Evolutionary conservation across 306 rosid genomes (phyloP).

Genomic region (Luffa acutangula): DNA sequence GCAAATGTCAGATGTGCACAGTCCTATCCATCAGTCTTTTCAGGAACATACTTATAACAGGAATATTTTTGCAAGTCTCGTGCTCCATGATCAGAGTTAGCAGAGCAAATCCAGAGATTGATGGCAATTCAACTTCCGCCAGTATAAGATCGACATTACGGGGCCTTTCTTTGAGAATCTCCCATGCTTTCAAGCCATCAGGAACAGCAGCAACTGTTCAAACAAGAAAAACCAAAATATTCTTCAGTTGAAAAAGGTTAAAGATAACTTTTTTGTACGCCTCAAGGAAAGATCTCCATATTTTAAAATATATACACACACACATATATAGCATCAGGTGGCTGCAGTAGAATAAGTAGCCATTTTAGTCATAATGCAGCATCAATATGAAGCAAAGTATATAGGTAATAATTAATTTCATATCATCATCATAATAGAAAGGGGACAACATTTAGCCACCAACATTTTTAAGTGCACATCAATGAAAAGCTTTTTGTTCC

Average conservation of each 20-base stretch:
- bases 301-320: not conserved
- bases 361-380: not conserved
- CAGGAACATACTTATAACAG: slow-evolving; percentile 72
- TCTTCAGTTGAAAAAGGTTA: not conserved
- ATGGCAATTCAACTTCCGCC: slow-evolving; percentile 89
- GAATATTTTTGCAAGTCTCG: slow-evolving; percentile 77
- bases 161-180: slow-evolving; percentile 70
- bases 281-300: not conserved
- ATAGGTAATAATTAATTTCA: not conserved
- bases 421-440: no score
- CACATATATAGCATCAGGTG: not conserved
- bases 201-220: slow-evolving; percentile 83
- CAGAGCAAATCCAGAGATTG: slow-evolving; percentile 86
- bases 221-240: slow-evolving; percentile 14
- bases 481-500: not conserved
- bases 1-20: not conserved
- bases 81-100: slow-evolving; percentile 86
- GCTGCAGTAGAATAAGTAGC: not conserved
- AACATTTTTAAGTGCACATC: not conserved
- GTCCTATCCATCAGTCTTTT: not conserved
- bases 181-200: slow-evolving; percentile 98
- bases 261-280: not conserved
- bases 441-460: not conserved
- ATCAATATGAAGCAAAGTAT: not conserved
- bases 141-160: slow-evolving; percentile 63